Conservation (phyloP, 2,329 filamentous ascomycete species). For the Malbranchea zuffiana region DNA sequence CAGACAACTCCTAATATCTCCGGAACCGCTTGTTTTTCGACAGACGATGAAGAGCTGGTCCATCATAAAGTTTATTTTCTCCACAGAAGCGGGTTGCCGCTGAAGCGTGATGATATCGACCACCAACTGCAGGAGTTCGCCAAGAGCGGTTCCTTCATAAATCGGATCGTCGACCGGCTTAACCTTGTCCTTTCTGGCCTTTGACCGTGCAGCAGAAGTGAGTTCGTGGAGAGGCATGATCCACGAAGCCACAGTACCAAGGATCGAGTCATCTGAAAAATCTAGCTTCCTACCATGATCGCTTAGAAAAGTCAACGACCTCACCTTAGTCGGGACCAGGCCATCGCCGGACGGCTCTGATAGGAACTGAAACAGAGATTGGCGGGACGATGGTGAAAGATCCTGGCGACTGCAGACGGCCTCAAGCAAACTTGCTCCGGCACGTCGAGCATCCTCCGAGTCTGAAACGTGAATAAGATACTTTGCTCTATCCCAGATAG, state of each 20-base stretch:
- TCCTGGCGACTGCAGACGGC: constrained; percentile 30
- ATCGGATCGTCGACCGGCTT: constrained; percentile 23
- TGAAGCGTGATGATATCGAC: constrained; percentile 35
- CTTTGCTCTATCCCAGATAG: constrained; percentile 31
- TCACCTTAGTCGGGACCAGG: constrained; percentile 29
- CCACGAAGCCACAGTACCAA: constrained; percentile 32
- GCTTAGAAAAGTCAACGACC: constrained; percentile 31
- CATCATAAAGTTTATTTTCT: constrained; percentile 30
- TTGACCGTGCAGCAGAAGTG: constrained; percentile 28
- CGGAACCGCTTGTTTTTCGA: constrained; percentile 31
- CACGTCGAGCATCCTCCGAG: constrained; percentile 27
- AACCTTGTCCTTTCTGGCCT: constrained; percentile 28
- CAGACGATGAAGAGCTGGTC: constrained; percentile 31
- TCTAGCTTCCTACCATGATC: constrained; percentile 36
- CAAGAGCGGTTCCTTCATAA: constrained; percentile 28
- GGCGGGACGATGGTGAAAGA: constrained; percentile 26
- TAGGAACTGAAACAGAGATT: constrained; percentile 28
- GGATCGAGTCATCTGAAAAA: constrained; percentile 29
- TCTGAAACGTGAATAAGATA: constrained; percentile 28
- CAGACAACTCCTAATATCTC: constrained; percentile 34
- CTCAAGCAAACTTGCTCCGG: constrained; percentile 28
- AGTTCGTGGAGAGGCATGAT: constrained; percentile 30
- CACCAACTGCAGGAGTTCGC: constrained; percentile 32
- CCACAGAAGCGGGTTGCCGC: constrained; percentile 25
- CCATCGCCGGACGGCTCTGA: constrained; percentile 26